A percentile compares a stretch with the other conserved stretches of the same genome.
These are phyloP conservation scores for Melaleuca quinquenervia DNA, from an alignment of 345 rosid genomes.

Conservation along the genomic window DNA sequence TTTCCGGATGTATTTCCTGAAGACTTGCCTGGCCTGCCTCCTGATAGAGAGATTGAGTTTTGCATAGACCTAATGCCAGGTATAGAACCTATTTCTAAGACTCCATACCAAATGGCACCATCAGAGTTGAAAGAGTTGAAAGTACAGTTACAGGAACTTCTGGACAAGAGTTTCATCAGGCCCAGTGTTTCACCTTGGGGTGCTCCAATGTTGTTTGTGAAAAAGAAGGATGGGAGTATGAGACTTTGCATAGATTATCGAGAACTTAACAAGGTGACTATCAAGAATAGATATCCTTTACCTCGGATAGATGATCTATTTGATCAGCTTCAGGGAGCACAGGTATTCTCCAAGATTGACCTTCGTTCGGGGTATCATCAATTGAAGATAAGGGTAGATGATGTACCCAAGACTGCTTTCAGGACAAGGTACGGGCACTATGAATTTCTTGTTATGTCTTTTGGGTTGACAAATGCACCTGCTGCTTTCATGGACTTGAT, in stretches of 20 bases:
- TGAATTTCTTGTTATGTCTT: too few species aligned
- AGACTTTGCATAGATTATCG: neutral
- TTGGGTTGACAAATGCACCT: too few species aligned
- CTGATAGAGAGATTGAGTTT: neutral
- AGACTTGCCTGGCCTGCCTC: too few species aligned
- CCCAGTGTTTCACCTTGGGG: neutral
- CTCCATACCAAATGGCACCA: neutral
- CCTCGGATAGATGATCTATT: neutral
- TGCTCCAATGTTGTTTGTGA: neutral
- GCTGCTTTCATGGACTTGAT: neutral
- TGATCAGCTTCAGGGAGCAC: neutral
- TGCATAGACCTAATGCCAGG: neutral
- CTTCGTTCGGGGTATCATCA: neutral
- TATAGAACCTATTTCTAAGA: neutral
- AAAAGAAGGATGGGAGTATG: neutral
- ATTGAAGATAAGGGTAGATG: neutral
- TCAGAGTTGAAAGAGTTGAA: neutral
- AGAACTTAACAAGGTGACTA: neutral
- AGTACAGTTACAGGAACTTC: neutral
- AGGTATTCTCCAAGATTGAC: neutral
- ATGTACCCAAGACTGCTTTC: neutral
- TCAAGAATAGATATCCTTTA: neutral
- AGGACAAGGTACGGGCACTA: neutral
- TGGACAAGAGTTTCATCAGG: neutral
- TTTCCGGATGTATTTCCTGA: too few species aligned